Evolutionary conservation across 140 eudicot genomes (phyloP).

Genomic region (Ambrosia hybrid): DNA sequence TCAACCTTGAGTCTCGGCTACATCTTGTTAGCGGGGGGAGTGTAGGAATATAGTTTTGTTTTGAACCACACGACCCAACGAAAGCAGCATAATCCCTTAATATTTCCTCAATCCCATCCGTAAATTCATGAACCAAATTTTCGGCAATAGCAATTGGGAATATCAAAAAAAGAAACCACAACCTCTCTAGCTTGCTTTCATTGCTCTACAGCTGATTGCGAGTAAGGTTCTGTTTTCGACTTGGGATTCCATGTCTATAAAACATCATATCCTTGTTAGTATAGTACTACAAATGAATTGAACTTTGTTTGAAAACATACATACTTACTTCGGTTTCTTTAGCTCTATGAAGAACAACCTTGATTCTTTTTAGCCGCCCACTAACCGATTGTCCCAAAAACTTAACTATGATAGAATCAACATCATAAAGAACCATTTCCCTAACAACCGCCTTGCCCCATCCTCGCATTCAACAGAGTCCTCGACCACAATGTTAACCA

Average conservation of each 20-base stretch:
- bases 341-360: constrained; percentile 57
- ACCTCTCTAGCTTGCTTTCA: constrained; percentile 63
- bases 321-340: constrained; percentile 74
- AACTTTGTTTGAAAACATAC: too few relatives aligned
- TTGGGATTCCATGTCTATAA: constrained; percentile 92
- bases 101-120: constrained; percentile 67
- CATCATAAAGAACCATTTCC: constrained; percentile 85
- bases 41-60: constrained; percentile 74
- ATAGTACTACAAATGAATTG: too few relatives aligned
- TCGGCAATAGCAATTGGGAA: constrained; percentile 64
- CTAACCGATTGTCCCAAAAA: constrained; percentile 63
- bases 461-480: constrained; percentile 82
- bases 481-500: constrained; percentile 84
- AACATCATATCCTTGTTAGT: too few relatives aligned
- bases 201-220: constrained; percentile 78
- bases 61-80: constrained; percentile 87
- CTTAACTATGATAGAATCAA: constrained; percentile 58
- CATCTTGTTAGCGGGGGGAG: constrained; percentile 94
- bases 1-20: constrained; percentile 63
- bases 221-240: constrained; percentile 86
- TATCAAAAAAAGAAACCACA: constrained; percentile 64
- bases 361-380: constrained; percentile 59
- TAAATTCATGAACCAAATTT: constrained; percentile 59
- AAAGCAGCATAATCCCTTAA: constrained; percentile 61
- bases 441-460: constrained; percentile 72